Base-by-base conservation (phyloP, 805 yeast genomes). In the Yamadazyma philogaea region DNA sequence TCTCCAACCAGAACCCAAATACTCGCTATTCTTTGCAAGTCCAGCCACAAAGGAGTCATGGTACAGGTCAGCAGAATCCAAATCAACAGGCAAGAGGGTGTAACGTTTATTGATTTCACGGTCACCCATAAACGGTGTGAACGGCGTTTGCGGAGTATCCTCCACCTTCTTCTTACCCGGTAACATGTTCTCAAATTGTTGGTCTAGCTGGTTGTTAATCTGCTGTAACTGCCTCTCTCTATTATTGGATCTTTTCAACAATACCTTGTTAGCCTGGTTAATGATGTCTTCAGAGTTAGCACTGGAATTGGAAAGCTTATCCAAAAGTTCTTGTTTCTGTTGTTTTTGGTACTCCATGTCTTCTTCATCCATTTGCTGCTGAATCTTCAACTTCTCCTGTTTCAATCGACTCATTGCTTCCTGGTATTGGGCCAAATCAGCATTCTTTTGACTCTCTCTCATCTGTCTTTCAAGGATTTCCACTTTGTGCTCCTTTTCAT, bases 101-200 rank as follows among this genome's bases (percentile, higher is more conserved):
- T 79, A 89, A 21, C 75, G 70, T 41, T 72, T 70, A 18, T 69
- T 63, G 6, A 67, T 47, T 45, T 84, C 82, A 47, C 93, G 73
- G 64, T 91, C 98, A 34, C 97, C 97, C 56, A 83, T 81, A 65
- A 91, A 91, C 7, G 98, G 98, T 8, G 98, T 89, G 61, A 90
- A 91, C 14, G 98, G 98, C 6, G 61, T 51, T 31, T 44, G 45
- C 34, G 37, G 41, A 12, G 48, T 58, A 8, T 45, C 57, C 21
- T 56, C 61, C 7, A 14, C 20, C 20, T 33, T 38, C 33, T 37
- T 30, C 17, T 32, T 17, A 44, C 55, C 51, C 14, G 64, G 58
- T 32, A 60, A 55, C 35, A 54, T 33, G 40, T 56, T 54, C 49
- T 66, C 60, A 43, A 67, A 65, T 48, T 62, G 66, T 35, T 61